phyloP scores from a whole-genome alignment of 169 alveolate species.

The Eimeria falciformis region DNA sequence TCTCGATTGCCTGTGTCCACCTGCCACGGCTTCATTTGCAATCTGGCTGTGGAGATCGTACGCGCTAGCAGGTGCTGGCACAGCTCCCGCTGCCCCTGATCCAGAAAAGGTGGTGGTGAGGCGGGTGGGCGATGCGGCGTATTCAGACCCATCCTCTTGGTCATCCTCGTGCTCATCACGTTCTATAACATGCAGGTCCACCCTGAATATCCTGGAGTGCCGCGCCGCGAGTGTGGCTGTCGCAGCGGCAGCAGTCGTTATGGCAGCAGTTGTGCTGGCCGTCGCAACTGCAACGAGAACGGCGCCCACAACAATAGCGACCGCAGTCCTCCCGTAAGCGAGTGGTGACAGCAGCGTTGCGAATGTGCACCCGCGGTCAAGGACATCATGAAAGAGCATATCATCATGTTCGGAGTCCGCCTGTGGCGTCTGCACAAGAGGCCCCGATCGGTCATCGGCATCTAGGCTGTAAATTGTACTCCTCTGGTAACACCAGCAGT shows the following conservation, averaged over 20 bases:
- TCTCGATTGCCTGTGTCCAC: constrained; percentile 1
- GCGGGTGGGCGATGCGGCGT: constrained; percentile 16
- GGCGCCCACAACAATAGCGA: constrained; percentile 60
- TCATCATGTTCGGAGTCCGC: constrained; percentile 43
- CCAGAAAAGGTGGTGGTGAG: constrained; percentile 11
- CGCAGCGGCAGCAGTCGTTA: constrained; percentile 73
- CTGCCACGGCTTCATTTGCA: constrained; percentile 1
- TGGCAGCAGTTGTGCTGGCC: constrained; percentile 63
- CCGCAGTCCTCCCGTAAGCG: constrained; percentile 59
- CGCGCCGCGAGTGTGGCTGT: constrained; percentile 73
- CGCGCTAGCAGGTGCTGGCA: constrained; percentile 2
- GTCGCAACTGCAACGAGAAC: constrained; percentile 68
- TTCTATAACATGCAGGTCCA: constrained; percentile 64
- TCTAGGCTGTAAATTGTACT: constrained; percentile 1
- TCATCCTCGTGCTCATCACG: constrained; percentile 67
- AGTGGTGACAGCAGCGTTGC: constrained; percentile 68
- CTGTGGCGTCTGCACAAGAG: constrained; percentile 40
- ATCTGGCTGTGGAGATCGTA: not conserved
- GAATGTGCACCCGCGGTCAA: constrained; percentile 49
- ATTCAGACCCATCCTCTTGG: constrained; percentile 58
- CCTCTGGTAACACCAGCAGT: constrained; percentile 33
- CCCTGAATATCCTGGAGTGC: constrained; percentile 54
- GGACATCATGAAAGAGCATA: constrained; percentile 22
- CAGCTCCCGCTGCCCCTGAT: constrained; percentile 11
- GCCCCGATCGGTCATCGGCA: constrained; percentile 37